Conservation (phyloP, 257 asterid genomes). For the Solanum ahanhuiri region DNA sequence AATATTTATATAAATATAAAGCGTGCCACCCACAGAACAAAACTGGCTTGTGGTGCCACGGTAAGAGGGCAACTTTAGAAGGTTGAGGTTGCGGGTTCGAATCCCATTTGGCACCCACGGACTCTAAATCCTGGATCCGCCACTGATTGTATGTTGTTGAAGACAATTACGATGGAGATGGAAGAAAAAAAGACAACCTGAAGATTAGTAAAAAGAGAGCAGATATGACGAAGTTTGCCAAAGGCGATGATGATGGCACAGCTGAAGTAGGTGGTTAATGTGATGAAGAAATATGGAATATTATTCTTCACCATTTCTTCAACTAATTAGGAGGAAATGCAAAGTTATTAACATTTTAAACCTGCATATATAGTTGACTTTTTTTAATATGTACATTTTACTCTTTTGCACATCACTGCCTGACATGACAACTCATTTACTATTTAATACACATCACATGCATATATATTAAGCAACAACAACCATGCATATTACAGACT, state of each 20-base stretch:
- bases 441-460: no score
- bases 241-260: conserved; percentile 88
- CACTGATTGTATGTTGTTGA: no score
- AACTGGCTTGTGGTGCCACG: no score
- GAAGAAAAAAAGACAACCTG: conserved; percentile 25
- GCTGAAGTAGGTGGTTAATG: conserved; percentile 90
- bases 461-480: no score
- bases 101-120: no score
- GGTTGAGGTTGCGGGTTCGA: no score
- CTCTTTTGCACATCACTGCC: neutral
- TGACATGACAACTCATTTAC: no score
- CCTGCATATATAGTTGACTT: neutral
- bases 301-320: conserved; percentile 21
- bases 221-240: conserved; percentile 83
- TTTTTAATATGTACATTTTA: neutral
- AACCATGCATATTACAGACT: no score
- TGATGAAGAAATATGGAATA: conserved; percentile 66
- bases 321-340: neutral
- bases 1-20: no score
- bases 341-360: neutral
- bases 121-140: no score
- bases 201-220: conserved; percentile 54
- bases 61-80: no score
- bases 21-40: no score
- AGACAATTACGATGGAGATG: neutral